Percentiles rank a stretch among this genome's conserved stretches.
Conservation (phyloP, 331 rosid genomes). For the Spiraea crenata region DNA sequence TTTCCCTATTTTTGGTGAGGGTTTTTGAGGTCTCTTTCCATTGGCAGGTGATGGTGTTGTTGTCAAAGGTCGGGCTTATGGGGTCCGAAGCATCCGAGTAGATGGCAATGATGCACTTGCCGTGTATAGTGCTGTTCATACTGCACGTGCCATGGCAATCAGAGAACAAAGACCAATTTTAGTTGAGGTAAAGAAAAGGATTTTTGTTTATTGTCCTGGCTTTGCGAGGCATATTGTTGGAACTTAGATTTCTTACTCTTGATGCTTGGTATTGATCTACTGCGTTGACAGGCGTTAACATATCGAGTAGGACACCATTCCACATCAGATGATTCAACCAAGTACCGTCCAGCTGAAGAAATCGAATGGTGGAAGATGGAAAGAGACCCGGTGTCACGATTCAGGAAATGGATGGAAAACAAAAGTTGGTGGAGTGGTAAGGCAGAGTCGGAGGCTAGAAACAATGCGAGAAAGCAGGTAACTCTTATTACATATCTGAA, state of each 20-base stretch:
- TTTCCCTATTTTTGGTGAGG: slow-evolving; percentile 13
- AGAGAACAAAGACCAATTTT: slow-evolving; percentile 71
- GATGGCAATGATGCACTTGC: slow-evolving; percentile 96
- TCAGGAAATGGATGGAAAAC: slow-evolving; percentile 88
- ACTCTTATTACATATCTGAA: background rate
- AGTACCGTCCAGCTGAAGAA: slow-evolving; percentile 71
- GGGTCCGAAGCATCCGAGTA: slow-evolving; percentile 79
- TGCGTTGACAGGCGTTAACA: slow-evolving; percentile 62
- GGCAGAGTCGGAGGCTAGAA: slow-evolving; percentile 62
- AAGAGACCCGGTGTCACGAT: slow-evolving; percentile 73
- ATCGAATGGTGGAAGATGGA: slow-evolving; percentile 74
- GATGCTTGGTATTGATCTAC: slow-evolving; percentile 12
- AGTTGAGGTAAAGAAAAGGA: slow-evolving; percentile 62
- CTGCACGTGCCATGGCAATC: slow-evolving; percentile 84
- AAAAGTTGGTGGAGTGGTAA: slow-evolving; percentile 76
- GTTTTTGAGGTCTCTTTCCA: slow-evolving; percentile 5
- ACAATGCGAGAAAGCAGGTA: slow-evolving; percentile 62
- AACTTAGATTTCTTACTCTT: background rate
- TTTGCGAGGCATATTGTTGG: background rate
- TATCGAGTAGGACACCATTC: slow-evolving; percentile 95
- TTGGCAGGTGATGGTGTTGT: slow-evolving; percentile 85
- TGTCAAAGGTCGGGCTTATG: slow-evolving; percentile 79
- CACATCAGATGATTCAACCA: slow-evolving; percentile 96
- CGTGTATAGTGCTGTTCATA: slow-evolving; percentile 62
- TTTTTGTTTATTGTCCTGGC: slow-evolving; percentile 9